A percentile compares a stretch with the other conserved stretches of the same genome.
These are phyloP conservation scores for Hyparrhenia diplandra DNA, from an alignment of 176 grass and related monocot species.

Conservation along the genomic window DNA sequence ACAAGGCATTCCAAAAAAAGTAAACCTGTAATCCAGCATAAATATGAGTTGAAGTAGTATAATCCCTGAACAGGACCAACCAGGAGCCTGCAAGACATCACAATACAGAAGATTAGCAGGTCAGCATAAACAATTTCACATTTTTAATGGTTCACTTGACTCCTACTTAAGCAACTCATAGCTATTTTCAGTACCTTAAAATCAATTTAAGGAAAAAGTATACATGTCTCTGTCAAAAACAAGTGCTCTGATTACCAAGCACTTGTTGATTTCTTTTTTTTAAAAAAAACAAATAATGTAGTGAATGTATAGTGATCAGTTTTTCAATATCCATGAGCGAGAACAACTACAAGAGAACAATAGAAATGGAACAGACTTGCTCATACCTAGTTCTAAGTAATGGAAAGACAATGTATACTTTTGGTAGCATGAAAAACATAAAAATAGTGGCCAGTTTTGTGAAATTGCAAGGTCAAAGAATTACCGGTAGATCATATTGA, in stretches of 20 bases:
- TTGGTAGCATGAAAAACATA: constrained; percentile 5
- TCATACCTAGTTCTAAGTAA: neutral
- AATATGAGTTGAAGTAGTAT: constrained; percentile 40
- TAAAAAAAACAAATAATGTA: neutral
- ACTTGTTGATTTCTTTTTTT: neutral
- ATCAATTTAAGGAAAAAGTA: neutral
- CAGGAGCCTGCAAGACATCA: constrained; percentile 62
- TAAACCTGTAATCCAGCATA: constrained; percentile 90
- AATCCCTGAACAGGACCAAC: constrained; percentile 79
- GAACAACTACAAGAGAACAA: neutral
- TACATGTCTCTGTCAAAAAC: neutral
- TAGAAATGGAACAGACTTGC: neutral
- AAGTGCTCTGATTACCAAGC: neutral
- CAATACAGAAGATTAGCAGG: constrained; percentile 23
- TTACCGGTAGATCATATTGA: constrained; percentile 83
- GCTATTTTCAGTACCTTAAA: neutral
- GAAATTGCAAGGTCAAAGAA: constrained; percentile 44
- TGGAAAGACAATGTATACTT: neutral
- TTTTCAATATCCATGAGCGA: neutral
- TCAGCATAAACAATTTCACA: neutral
- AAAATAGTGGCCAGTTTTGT: constrained; percentile 15
- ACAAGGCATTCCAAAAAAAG: constrained; percentile 4
- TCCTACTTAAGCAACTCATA: neutral
- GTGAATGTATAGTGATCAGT: neutral
- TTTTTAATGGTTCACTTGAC: constrained; percentile 1